These are phyloP conservation scores for Stropharia rugosoannulata DNA, from an alignment of 768 basidiomycete genomes.

Conservation along the genomic window DNA sequence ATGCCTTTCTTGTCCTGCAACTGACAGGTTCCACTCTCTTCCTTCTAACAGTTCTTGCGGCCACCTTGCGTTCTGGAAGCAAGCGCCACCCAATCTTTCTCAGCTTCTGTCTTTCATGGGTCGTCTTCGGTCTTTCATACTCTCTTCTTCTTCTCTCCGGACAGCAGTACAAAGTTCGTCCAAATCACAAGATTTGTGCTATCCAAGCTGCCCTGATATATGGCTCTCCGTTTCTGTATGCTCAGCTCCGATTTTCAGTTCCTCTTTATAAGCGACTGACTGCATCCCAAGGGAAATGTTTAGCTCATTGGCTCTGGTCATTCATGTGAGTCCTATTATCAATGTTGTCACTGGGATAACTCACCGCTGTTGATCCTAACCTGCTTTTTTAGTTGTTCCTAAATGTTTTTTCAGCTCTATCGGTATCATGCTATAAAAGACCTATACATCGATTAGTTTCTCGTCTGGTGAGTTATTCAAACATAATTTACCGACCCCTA, in stretches of 20 bases:
- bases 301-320: constrained; percentile 23
- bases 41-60: constrained; percentile 23
- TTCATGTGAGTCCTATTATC: constrained; percentile 20
- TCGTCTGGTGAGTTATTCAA: constrained; percentile 11
- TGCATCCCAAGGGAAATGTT: constrained; percentile 20
- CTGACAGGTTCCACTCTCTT: constrained; percentile 26
- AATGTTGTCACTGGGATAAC: not conserved
- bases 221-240: constrained; percentile 32
- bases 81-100: constrained; percentile 33
- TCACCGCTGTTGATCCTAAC: not conserved
- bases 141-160: constrained; percentile 31
- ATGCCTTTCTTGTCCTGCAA: constrained; percentile 30
- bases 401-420: constrained; percentile 27
- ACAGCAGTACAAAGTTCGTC: constrained; percentile 20
- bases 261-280: not conserved
- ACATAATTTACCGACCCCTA: not conserved
- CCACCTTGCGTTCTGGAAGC: constrained; percentile 21
- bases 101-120: constrained; percentile 35
- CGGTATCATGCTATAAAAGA: constrained; percentile 19
- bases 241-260: not conserved
- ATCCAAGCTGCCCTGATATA: constrained; percentile 32
- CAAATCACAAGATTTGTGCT: constrained; percentile 25
- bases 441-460: constrained; percentile 7
- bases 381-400: constrained; percentile 23
- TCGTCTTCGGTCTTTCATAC: constrained; percentile 33